Percentiles rank a stretch among this genome's conserved stretches.
Evolutionary conservation across 1,284 basidiomycete species (phyloP).

Genomic region (Marasmius fiardii): DNA sequence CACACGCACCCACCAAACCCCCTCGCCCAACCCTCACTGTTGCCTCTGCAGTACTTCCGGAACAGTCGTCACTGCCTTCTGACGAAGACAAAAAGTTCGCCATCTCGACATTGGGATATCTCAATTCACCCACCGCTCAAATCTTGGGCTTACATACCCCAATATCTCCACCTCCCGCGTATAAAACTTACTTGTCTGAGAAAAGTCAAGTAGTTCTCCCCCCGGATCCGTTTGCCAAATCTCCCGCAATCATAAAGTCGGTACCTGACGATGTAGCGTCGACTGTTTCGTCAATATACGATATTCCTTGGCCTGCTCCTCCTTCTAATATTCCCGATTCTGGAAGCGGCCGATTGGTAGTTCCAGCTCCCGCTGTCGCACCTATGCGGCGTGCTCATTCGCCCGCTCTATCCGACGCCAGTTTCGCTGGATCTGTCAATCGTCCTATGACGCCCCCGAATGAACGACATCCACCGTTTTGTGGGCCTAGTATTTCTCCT

Average conservation of each 20-base stretch:
- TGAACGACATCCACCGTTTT: slow-evolving; percentile 8
- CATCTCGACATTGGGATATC: slow-evolving; percentile 43
- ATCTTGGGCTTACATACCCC: slow-evolving; percentile 28
- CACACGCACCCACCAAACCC: slow-evolving; percentile 17
- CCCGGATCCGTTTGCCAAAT: background rate
- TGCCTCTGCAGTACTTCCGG: slow-evolving; percentile 5
- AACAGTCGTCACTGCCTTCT: slow-evolving; percentile 14
- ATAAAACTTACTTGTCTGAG: background rate
- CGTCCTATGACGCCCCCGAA: background rate
- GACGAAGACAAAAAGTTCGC: slow-evolving; percentile 43
- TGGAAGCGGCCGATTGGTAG: background rate
- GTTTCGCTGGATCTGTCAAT: background rate
- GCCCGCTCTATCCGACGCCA: slow-evolving; percentile 10
- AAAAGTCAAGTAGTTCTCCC: slow-evolving; percentile 5
- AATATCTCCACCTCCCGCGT: slow-evolving; percentile 20
- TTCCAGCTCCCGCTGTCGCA: no score
- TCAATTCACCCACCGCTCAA: slow-evolving; percentile 36
- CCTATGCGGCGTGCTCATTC: slow-evolving; percentile 2
- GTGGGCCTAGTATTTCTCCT: slow-evolving; percentile 7
- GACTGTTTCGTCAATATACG: slow-evolving; percentile 28
- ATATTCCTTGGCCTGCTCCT: slow-evolving; percentile 29
- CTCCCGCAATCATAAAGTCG: background rate
- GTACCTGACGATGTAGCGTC: slow-evolving; percentile 23
- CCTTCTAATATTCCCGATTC: slow-evolving; percentile 14
- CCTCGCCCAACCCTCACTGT: slow-evolving; percentile 22